Base-by-base conservation (phyloP, 495 filamentous ascomycete species). In the Immersiella caudata region DNA sequence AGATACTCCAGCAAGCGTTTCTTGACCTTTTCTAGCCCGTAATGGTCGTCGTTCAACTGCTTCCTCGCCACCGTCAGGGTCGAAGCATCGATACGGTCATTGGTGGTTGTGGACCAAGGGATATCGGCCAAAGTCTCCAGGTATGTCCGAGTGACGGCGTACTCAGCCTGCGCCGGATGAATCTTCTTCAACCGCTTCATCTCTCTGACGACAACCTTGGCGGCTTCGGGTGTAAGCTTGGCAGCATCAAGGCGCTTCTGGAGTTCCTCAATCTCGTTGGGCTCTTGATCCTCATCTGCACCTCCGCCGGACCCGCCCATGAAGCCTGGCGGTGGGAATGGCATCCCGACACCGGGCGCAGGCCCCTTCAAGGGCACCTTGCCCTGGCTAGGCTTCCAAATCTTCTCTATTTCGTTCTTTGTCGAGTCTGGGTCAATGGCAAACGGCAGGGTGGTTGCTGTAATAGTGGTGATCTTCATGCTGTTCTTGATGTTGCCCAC, bases 21-120 rank as follows among this genome's bases (percentile, higher is more conserved):
- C 85, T 99, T 99, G 71, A 98, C 95, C 78, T 95, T 95, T 70
- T 98, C 92, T 22, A 99, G 82, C 3, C 96, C 96, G 69, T 98
- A 98, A 75, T 99, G 96, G 76, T 98, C 96, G 62, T 96, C 89
- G 73, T 99, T 92, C 26, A 99, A 83, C 76, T 98, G 94, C 80
- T 95, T 90, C 51, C 94, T 85, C 35, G 96, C 96, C 68, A 82
- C 83, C 62, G 84, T 81, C 65, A 99, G 76, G 1, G 93, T 97
- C 20, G 91, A 89, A 3, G 84, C 84, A n/a, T 92, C 93, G 20
- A 99, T 86, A 66, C 91, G 88, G 73, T 97, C 95, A 66, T 94
- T 90, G 0, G 95, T 98, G 35, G 86, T 84, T 56, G 90, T 88
- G 3, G 88, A 88, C 96, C 96, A 99, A 0, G 96, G 96, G 36